phyloP scores from a whole-genome alignment of 495 filamentous ascomycete genomes.

The Neurospora sp. region DNA sequence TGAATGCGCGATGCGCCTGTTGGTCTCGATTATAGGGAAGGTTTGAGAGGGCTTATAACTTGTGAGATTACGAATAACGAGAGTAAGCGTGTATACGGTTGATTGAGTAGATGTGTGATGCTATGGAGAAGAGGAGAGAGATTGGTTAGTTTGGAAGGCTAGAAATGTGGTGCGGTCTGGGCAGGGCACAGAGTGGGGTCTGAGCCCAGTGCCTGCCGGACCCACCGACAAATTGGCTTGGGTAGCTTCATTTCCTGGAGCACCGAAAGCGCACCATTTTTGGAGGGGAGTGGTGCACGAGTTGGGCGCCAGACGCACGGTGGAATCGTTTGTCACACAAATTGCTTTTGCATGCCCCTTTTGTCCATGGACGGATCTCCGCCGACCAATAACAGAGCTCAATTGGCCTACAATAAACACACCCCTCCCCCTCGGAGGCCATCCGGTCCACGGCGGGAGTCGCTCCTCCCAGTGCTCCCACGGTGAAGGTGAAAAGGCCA shows the following conservation, averaged over 20 bases:
- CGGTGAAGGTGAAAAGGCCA: not conserved
- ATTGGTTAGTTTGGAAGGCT: too few relatives aligned
- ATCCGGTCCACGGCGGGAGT: not conserved
- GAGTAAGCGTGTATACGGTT: too few relatives aligned
- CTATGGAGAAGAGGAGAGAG: too few relatives aligned
- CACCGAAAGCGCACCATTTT: slow-evolving; percentile 10
- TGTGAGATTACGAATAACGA: too few relatives aligned
- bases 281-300: not conserved
- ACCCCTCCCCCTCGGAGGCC: not conserved
- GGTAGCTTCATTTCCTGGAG: slow-evolving; percentile 13
- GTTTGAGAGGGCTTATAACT: too few relatives aligned
- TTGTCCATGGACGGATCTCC: not conserved
- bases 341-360: not conserved
- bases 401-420: not conserved
- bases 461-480: not conserved
- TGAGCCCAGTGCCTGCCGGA: too few relatives aligned
- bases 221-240: too few relatives aligned
- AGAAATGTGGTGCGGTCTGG: too few relatives aligned
- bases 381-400: not conserved
- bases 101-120: too few relatives aligned
- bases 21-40: too few relatives aligned
- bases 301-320: not conserved
- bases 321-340: not conserved
- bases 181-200: too few relatives aligned
- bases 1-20: too few relatives aligned